Conservation (phyloP, 1,139 yeast species). For the Hyphopichia khmerensis region DNA sequence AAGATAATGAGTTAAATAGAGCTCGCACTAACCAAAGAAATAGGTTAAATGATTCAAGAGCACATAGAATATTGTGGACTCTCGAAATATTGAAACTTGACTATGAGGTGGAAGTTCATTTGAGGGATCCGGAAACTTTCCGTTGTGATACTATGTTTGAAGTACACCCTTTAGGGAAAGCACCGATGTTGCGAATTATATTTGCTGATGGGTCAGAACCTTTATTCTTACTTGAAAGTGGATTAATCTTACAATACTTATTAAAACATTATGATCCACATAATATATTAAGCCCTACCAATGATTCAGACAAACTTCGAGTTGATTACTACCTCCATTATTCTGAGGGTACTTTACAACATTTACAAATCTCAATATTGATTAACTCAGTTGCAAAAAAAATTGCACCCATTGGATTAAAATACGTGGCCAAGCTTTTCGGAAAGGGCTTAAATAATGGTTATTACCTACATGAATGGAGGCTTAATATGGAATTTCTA, state of each 20-base stretch:
- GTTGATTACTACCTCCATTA: constrained; percentile 55
- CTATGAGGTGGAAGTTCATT: constrained; percentile 50
- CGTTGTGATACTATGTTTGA: constrained; percentile 45
- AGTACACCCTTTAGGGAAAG: constrained; percentile 57
- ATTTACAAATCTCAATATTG: constrained; percentile 40
- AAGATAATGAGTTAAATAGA: neutral
- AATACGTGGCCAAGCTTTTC: constrained; percentile 37
- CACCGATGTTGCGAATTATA: constrained; percentile 52
- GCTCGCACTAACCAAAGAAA: constrained; percentile 3
- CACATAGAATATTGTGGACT: constrained; percentile 55
- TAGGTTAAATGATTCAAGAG: constrained; percentile 53
- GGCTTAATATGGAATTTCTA: constrained; percentile 38
- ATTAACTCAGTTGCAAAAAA: constrained; percentile 38
- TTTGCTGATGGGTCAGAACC: constrained; percentile 42
- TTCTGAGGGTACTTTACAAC: constrained; percentile 58
- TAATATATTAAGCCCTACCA: constrained; percentile 29
- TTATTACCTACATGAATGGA: constrained; percentile 43
- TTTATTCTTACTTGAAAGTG: constrained; percentile 45
- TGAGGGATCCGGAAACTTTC: constrained; percentile 45
- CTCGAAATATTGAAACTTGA: constrained; percentile 52
- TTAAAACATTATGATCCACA: constrained; percentile 39
- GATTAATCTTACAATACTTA: constrained; percentile 46
- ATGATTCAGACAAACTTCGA: constrained; percentile 31
- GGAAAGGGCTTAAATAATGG: constrained; percentile 44
- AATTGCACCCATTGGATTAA: constrained; percentile 48